phyloP scores from a whole-genome alignment of 306 rosid genomes.

The Macrotyloma uniflorum region DNA sequence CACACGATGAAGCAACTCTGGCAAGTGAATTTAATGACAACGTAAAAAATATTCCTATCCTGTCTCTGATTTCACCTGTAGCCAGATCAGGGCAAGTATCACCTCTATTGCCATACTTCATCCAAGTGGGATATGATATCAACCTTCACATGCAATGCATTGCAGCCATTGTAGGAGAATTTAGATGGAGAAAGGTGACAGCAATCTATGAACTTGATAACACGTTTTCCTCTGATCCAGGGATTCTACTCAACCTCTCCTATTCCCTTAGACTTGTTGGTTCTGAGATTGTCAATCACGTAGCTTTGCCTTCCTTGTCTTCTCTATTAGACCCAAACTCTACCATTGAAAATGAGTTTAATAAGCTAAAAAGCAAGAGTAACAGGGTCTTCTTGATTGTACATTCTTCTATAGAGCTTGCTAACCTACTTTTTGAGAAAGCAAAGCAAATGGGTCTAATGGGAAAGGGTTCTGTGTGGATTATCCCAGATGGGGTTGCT shows the following conservation, averaged over 20 bases:
- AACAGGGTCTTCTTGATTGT: conserved; percentile 59
- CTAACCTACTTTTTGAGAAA: conserved; percentile 41
- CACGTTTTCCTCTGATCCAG: conserved; percentile 31
- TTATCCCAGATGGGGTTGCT: conserved; percentile 55
- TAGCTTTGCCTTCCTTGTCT: conserved; percentile 46
- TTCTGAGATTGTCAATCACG: conserved; percentile 48
- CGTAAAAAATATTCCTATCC: conserved; percentile 38
- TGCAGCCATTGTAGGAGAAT: conserved; percentile 55
- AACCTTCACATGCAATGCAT: conserved; percentile 52
- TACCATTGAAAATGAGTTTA: conserved; percentile 48
- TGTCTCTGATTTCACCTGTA: conserved; percentile 52
- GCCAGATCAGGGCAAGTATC: conserved; percentile 26
- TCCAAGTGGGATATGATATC: conserved; percentile 54
- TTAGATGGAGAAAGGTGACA: conserved; percentile 58
- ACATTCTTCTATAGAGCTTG: conserved; percentile 54
- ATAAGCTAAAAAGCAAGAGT: conserved; percentile 42
- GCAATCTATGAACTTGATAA: conserved; percentile 44
- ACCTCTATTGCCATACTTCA: conserved; percentile 34
- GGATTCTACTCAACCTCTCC: conserved; percentile 42
- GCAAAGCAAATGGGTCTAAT: conserved; percentile 63
- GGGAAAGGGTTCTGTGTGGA: conserved; percentile 65
- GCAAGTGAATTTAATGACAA: conserved; percentile 34
- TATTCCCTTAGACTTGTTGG: conserved; percentile 50
- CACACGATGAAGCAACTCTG: conserved; percentile 47
- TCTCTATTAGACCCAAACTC: conserved; percentile 42